phyloP scores from a whole-genome alignment of 2,329 filamentous ascomycete species.

The Fusarium sulawesiense region DNA sequence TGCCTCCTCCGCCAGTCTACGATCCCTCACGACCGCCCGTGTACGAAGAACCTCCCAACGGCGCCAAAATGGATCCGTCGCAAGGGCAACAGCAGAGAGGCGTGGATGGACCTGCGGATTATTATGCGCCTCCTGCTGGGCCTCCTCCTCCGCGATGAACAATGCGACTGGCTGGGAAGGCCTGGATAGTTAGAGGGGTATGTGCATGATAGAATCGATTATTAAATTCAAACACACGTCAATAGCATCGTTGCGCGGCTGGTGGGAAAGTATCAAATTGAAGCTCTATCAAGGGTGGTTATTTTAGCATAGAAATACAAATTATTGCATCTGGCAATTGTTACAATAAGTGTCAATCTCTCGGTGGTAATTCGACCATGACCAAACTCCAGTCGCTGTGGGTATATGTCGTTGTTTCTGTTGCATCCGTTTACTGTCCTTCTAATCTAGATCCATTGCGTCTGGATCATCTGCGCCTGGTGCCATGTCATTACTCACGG shows the following conservation, averaged over 20 bases:
- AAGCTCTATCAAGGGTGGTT: constrained; percentile 12
- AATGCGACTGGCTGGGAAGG: constrained; percentile 1
- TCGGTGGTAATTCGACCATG: constrained; percentile 5
- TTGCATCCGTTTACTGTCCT: neutral
- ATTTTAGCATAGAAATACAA: constrained; percentile 32
- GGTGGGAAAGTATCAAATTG: constrained; percentile 29
- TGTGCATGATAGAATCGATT: neutral
- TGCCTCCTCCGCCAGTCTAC: constrained; percentile 68
- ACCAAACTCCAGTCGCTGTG: constrained; percentile 44
- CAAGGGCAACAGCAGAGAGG: constrained; percentile 52
- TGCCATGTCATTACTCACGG: constrained; percentile 11
- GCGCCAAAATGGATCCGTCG: constrained; percentile 64
- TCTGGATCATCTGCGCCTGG: constrained; percentile 60
- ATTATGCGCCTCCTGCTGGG: constrained; percentile 58
- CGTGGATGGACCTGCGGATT: constrained; percentile 37
- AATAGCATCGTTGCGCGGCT: constrained; percentile 4
- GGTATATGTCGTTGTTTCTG: constrained; percentile 37
- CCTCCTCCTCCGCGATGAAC: constrained; percentile 53
- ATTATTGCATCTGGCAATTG: constrained; percentile 9
- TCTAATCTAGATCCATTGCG: constrained; percentile 74
- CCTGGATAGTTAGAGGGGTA: neutral
- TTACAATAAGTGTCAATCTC: neutral
- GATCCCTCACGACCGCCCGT: constrained; percentile 67
- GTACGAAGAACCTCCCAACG: constrained; percentile 63
- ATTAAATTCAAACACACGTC: constrained; percentile 1